Conservation (phyloP, 140 eudicot genomes). For the Oenanthe javanica region DNA sequence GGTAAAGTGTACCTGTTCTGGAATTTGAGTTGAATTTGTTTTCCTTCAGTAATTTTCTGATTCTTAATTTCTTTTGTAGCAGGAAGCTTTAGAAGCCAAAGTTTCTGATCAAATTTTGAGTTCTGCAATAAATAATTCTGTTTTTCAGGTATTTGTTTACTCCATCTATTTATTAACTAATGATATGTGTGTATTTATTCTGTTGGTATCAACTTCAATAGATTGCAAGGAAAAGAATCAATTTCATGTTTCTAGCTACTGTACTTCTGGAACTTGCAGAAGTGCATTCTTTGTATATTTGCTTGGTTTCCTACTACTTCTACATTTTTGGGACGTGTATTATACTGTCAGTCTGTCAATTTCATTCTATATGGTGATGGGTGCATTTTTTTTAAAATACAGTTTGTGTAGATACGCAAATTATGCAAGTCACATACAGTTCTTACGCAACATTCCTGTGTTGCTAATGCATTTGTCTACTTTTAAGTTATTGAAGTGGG, state of each 20-base stretch:
- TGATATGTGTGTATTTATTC: not conserved
- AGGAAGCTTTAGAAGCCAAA: constrained; percentile 41
- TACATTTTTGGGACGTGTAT: not conserved
- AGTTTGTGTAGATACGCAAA: not conserved
- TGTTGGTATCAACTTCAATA: not conserved
- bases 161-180: not conserved
- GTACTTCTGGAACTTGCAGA: not conserved
- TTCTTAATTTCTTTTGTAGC: constrained; percentile 9
- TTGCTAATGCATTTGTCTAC: not conserved
- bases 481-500: not conserved
- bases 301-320: not conserved
- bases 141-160: constrained; percentile 55
- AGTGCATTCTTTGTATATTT: not conserved
- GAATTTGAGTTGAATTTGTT: constrained; percentile 1
- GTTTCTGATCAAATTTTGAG: constrained; percentile 20
- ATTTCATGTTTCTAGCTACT: not conserved
- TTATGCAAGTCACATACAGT: not conserved
- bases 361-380: not conserved
- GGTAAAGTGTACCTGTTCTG: constrained; percentile 31
- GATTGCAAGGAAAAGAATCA: not conserved
- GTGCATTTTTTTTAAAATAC: not conserved
- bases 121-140: constrained; percentile 44
- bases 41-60: not conserved
- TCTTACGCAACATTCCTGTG: not conserved
- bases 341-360: not conserved